A percentile compares a stretch with the other conserved stretches of the same genome.
These are phyloP conservation scores for Casuarina glauca DNA, from an alignment of 306 rosid genomes.

Conservation along the genomic window DNA sequence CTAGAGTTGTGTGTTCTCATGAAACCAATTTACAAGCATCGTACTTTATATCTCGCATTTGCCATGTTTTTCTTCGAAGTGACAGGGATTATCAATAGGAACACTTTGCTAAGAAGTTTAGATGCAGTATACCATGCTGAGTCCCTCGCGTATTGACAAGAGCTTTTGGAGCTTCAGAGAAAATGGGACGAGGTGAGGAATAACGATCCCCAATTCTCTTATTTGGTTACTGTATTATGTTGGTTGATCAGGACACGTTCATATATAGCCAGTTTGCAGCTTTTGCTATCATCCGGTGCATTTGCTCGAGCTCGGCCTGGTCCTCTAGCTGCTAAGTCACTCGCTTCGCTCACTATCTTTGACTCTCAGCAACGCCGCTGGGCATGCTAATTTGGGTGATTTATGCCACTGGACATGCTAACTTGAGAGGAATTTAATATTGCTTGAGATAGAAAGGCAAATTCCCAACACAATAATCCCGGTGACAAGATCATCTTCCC, in stretches of 20 bases:
- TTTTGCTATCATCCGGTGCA: no score
- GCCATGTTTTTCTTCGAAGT: slow-evolving; percentile 39
- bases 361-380: no score
- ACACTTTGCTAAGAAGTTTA: slow-evolving; percentile 77
- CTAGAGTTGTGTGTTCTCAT: neutral
- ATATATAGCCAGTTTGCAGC: neutral
- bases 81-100: slow-evolving; percentile 91
- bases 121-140: slow-evolving; percentile 82
- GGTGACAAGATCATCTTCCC: no score
- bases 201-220: neutral
- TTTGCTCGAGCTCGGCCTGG: no score
- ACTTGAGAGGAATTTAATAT: no score
- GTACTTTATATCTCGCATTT: slow-evolving; percentile 8
- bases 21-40: neutral
- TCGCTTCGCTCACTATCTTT: no score
- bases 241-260: neutral
- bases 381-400: no score
- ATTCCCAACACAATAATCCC: no score
- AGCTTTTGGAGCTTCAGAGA: slow-evolving; percentile 83
- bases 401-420: no score
- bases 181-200: slow-evolving; percentile 81
- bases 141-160: slow-evolving; percentile 87
- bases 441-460: no score
- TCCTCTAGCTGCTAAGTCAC: no score
- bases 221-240: neutral